phyloP scores from a whole-genome alignment of 805 yeast species.

The Saitoella complicata region DNA sequence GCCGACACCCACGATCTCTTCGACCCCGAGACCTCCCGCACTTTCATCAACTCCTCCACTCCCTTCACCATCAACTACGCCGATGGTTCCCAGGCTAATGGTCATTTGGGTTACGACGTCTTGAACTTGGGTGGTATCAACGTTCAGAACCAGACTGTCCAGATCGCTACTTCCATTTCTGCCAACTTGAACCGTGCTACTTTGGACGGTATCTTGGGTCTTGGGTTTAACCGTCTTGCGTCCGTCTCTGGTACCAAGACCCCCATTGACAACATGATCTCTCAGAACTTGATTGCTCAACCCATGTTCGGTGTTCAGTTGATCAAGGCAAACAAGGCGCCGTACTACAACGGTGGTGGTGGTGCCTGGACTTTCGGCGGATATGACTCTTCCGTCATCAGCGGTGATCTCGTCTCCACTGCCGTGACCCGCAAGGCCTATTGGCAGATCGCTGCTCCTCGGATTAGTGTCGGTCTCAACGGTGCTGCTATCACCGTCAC shows the following conservation, averaged over 20 bases:
- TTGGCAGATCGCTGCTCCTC: neutral
- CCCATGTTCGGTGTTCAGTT: neutral
- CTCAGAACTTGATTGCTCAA: neutral
- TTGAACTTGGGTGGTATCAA: neutral
- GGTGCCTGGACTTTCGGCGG: neutral
- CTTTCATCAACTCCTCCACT: slow-evolving; percentile 14
- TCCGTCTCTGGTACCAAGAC: neutral
- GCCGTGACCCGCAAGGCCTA: neutral
- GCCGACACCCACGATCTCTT: slow-evolving; percentile 16
- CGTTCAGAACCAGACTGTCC: neutral
- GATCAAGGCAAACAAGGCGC: neutral
- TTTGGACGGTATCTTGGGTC: neutral
- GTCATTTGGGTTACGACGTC: neutral
- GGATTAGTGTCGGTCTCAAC: neutral
- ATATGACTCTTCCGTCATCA: neutral
- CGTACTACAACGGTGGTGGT: neutral
- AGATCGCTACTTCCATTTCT: neutral
- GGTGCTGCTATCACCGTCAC: neutral
- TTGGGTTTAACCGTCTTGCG: neutral
- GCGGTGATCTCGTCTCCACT: neutral
- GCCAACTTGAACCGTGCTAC: neutral
- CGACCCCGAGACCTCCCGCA: slow-evolving; percentile 14
- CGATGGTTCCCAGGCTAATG: neutral
- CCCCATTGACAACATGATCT: neutral
- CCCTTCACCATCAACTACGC: slow-evolving; percentile 17